A percentile compares a stretch with the other conserved stretches of the same genome.
Evolutionary conservation across 2,329 filamentous ascomycete species (phyloP).

Genomic region (Cucurbitaria berberidis): DNA sequence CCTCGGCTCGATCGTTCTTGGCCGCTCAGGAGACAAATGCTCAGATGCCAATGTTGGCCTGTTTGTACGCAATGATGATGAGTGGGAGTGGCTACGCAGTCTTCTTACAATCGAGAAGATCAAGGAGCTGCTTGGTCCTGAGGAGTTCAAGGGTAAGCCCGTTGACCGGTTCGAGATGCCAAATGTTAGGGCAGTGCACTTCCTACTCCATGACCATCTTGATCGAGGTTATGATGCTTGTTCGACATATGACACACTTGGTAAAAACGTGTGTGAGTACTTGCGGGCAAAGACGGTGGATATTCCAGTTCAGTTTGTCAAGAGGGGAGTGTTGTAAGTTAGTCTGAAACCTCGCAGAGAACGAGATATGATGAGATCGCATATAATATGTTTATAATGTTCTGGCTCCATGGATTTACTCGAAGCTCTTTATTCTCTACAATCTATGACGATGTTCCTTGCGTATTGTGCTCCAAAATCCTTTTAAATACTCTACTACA

Average conservation of each 20-base stretch:
- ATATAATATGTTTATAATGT: background rate
- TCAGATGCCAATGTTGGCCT: constrained; percentile 43
- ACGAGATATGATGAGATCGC: background rate
- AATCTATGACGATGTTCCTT: background rate
- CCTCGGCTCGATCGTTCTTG: constrained; percentile 47
- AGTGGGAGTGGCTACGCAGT: constrained; percentile 41
- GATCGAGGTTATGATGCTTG: constrained; percentile 54
- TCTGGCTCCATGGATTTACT: background rate
- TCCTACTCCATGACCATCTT: constrained; percentile 55
- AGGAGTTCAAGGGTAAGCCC: constrained; percentile 39
- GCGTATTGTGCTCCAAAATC: too few species aligned
- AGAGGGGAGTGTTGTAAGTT: constrained; percentile 43
- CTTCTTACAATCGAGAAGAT: constrained; percentile 37
- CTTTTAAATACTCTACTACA: too few species aligned
- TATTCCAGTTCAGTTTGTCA: constrained; percentile 52
- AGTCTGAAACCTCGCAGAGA: background rate
- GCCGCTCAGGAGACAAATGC: constrained; percentile 43
- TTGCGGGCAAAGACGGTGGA: constrained; percentile 55
- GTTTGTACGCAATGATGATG: constrained; percentile 39
- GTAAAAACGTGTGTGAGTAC: constrained; percentile 57
- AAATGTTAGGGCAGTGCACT: constrained; percentile 50
- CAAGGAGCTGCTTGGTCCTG: constrained; percentile 35
- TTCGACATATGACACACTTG: constrained; percentile 54
- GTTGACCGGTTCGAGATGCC: constrained; percentile 51
- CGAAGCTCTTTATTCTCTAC: background rate